Percentiles rank a stretch among this genome's conserved stretches.
Conservation (phyloP, 352 stramenopile species). For the Discostella stelligera region DNA sequence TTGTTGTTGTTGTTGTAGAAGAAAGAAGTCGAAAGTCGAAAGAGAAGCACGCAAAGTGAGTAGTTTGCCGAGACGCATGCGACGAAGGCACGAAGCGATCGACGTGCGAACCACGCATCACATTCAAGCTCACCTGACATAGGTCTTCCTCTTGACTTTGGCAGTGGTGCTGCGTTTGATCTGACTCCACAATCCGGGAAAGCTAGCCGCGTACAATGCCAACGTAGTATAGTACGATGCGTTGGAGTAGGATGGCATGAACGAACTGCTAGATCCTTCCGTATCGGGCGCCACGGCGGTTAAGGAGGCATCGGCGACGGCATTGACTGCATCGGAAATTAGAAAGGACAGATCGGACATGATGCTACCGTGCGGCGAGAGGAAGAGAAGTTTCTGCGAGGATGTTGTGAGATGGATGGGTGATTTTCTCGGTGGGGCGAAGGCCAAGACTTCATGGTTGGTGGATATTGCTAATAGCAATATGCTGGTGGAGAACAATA, state of each 20-base stretch:
- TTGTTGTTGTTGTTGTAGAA: not conserved
- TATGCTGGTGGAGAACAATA: not conserved
- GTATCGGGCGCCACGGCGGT: conserved; percentile 2
- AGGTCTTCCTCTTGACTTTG: conserved; percentile 80
- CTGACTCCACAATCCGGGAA: conserved; percentile 78
- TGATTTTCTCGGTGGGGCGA: conserved; percentile 2
- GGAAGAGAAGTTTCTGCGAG: not conserved
- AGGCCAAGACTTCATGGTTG: not conserved
- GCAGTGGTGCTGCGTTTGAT: conserved; percentile 76
- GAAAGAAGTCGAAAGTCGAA: not conserved
- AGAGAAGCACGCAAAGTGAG: not conserved
- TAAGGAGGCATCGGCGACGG: conserved; percentile 2
- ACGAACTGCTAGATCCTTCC: conserved; percentile 5
- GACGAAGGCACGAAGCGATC: not conserved
- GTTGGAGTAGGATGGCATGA: conserved; percentile 58
- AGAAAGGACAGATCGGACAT: conserved; percentile 14
- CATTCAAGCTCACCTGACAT: conserved; percentile 54
- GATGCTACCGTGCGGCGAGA: not conserved
- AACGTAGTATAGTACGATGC: conserved; percentile 80
- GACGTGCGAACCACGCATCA: not conserved
- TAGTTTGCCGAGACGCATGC: not conserved
- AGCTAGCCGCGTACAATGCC: conserved; percentile 67
- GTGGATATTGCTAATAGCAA: not conserved
- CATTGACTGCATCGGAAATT: conserved; percentile 16
- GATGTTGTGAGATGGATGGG: not conserved